These are phyloP conservation scores for Tulasnella sp. DNA, from an alignment of 768 basidiomycete genomes.

Conservation along the genomic window DNA sequence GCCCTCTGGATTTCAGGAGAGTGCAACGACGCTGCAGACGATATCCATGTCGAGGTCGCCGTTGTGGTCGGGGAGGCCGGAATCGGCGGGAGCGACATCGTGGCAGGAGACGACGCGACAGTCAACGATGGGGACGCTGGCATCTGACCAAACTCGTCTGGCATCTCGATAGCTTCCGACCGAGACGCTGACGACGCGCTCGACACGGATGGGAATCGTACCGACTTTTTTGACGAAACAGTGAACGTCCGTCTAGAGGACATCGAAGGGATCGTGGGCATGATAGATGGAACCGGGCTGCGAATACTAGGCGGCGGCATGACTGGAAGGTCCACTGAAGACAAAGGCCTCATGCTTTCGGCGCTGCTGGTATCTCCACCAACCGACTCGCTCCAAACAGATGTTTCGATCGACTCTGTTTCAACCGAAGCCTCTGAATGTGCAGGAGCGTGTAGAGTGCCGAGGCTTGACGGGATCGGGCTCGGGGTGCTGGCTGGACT, in stretches of 20 bases:
- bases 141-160: slow-evolving; percentile 4
- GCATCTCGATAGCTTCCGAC: neutral
- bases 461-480: too few species aligned
- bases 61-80: neutral
- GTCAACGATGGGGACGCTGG: neutral
- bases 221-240: too few species aligned
- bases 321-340: neutral
- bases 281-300: neutral
- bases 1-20: neutral
- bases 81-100: neutral
- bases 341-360: neutral
- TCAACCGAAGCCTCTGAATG: too few species aligned
- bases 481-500: too few species aligned
- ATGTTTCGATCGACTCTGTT: too few species aligned
- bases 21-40: neutral
- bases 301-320: neutral
- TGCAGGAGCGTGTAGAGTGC: too few species aligned
- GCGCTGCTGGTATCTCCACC: neutral
- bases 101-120: neutral
- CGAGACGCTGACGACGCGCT: neutral
- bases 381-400: too few species aligned
- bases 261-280: neutral
- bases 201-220: neutral
- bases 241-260: neutral
- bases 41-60: neutral